phyloP scores from a whole-genome alignment of 495 filamentous ascomycete species.

The Penicillium steckii region DNA sequence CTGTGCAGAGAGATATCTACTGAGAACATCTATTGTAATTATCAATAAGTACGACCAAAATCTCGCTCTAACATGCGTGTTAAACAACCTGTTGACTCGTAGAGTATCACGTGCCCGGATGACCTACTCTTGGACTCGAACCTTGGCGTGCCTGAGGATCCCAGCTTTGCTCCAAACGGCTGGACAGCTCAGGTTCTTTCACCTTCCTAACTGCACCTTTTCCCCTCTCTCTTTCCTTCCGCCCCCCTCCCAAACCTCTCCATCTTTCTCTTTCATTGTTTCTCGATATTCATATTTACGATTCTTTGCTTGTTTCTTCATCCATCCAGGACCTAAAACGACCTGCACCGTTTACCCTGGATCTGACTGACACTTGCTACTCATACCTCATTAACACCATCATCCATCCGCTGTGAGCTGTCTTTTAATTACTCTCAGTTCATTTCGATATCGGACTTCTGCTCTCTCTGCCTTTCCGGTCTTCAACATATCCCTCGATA shows the following conservation, averaged over 20 bases:
- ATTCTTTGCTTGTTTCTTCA: constrained; percentile 14
- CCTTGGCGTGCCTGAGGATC: too few relatives aligned
- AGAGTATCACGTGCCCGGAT: too few relatives aligned
- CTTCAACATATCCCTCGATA: background rate
- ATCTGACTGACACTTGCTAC: constrained; percentile 26
- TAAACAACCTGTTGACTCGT: background rate
- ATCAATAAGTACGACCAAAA: too few relatives aligned
- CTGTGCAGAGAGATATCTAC: too few relatives aligned
- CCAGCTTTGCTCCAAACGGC: too few relatives aligned
- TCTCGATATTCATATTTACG: constrained; percentile 1
- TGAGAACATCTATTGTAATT: too few relatives aligned
- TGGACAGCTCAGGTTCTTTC: constrained; percentile 24
- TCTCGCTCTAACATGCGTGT: too few relatives aligned
- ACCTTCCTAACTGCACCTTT: constrained; percentile 3
- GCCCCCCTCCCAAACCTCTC: constrained; percentile 13
- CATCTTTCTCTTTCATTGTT: constrained; percentile 12
- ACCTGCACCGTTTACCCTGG: constrained; percentile 52
- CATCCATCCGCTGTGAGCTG: constrained; percentile 20
- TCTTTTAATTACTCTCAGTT: constrained; percentile 5
- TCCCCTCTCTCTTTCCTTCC: constrained; percentile 17
- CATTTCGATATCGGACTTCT: constrained; percentile 7
- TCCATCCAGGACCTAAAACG: constrained; percentile 32
- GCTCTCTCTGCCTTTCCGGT: constrained; percentile 1
- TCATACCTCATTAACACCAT: constrained; percentile 21
- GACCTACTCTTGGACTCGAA: too few relatives aligned